A percentile compares a stretch with the other conserved stretches of the same genome.
These are phyloP conservation scores for Lachnellula occidentalis DNA, from an alignment of 2,329 filamentous ascomycete species.

Conservation along the genomic window DNA sequence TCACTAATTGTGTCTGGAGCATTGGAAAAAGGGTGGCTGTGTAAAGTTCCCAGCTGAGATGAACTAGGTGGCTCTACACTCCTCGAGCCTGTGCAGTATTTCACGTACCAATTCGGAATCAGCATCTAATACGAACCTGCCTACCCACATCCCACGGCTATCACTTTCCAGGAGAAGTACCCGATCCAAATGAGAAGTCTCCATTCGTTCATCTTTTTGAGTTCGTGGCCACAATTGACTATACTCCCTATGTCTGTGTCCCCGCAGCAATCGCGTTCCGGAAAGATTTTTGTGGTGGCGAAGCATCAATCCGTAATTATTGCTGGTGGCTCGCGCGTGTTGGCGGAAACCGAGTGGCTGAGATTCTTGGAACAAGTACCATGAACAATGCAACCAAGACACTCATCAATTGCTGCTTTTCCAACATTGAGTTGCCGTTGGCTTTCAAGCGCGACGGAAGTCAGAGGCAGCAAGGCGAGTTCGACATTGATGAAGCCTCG, in stretches of 20 bases:
- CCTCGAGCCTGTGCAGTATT: conserved; percentile 80
- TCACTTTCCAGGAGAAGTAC: conserved; percentile 28
- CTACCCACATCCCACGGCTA: conserved; percentile 80
- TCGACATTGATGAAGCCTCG: conserved; percentile 37
- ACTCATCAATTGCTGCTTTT: conserved; percentile 61
- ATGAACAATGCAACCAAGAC: conserved; percentile 59
- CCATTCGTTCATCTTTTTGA: conserved; percentile 67
- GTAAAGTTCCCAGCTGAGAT: background rate
- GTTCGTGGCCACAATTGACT: conserved; percentile 72
- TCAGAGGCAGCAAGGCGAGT: conserved; percentile 19
- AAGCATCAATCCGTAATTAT: conserved; percentile 62
- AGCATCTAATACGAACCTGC: conserved; percentile 66
- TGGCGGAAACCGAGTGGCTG: conserved; percentile 56
- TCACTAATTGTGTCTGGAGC: background rate
- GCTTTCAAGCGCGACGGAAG: conserved; percentile 15
- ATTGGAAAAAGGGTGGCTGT: background rate
- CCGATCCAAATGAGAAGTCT: conserved; percentile 37
- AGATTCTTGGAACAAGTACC: conserved; percentile 61
- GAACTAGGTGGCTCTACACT: conserved; percentile 62
- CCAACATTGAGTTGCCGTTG: conserved; percentile 69
- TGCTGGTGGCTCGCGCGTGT: conserved; percentile 54
- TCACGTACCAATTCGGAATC: conserved; percentile 74
- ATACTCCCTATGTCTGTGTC: conserved; percentile 65
- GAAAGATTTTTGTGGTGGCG: conserved; percentile 61
- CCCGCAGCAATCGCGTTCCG: conserved; percentile 70